These are phyloP conservation scores for Pseudogymnoascus sp. DNA, from an alignment of 2,329 filamentous ascomycete species.

Conservation along the genomic window DNA sequence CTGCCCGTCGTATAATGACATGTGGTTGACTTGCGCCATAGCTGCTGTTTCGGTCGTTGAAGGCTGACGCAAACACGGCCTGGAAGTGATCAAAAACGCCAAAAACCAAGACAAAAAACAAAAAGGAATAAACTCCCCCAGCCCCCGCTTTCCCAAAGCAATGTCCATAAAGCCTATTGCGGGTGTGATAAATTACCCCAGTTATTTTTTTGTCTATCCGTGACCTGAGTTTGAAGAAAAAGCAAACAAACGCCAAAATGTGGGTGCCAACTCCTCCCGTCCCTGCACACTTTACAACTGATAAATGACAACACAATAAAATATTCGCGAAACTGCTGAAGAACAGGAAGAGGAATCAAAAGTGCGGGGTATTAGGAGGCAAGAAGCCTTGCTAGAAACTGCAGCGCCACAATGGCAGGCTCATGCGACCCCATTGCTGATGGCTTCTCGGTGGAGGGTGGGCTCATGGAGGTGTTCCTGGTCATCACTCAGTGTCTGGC, in stretches of 20 bases:
- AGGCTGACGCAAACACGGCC: neutral
- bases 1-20: neutral
- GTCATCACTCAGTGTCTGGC: neutral
- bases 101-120: neutral
- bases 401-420: neutral
- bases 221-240: neutral
- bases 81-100: neutral
- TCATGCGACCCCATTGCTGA: neutral
- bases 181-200: neutral
- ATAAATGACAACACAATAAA: neutral
- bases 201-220: slow-evolving; percentile 1
- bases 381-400: neutral
- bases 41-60: neutral
- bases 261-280: neutral
- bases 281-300: neutral
- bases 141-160: neutral
- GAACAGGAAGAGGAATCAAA: neutral
- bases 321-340: neutral
- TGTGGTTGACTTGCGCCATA: neutral
- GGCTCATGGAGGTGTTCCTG: neutral
- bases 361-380: neutral
- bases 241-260: neutral
- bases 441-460: neutral
- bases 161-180: neutral
- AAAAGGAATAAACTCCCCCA: neutral